Evolutionary conservation across 176 grass and related monocot species (phyloP).

Genomic region (Neostapfia colusana): DNA sequence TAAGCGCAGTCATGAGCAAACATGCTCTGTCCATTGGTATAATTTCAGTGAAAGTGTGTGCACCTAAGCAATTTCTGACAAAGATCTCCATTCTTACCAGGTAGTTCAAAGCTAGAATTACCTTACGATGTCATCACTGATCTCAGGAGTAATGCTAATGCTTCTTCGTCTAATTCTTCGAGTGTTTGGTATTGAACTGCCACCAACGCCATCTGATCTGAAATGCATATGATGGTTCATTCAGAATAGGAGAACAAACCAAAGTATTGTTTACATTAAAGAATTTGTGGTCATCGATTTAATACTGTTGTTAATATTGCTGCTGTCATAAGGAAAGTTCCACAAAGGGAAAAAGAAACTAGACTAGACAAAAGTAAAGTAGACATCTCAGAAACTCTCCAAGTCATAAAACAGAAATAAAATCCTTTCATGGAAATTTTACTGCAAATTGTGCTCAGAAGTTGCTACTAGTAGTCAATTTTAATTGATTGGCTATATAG

Average conservation of each 20-base stretch:
- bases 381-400: background rate
- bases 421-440: background rate
- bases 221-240: conserved; percentile 32
- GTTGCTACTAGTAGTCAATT: background rate
- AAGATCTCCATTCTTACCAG: conserved; percentile 13
- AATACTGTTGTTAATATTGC: background rate
- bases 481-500: background rate
- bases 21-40: background rate
- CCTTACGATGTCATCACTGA: conserved; percentile 98
- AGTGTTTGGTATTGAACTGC: conserved; percentile 58
- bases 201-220: conserved; percentile 82
- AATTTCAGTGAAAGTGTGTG: conserved; percentile 30
- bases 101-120: conserved; percentile 47
- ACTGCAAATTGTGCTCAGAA: background rate
- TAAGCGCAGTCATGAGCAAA: conserved; percentile 15
- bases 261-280: conserved; percentile 28
- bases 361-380: conserved; percentile 12
- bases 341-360: background rate
- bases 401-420: conserved; percentile 21
- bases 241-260: conserved; percentile 22
- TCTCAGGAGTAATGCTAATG: conserved; percentile 98
- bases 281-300: background rate
- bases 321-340: background rate
- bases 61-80: conserved; percentile 15
- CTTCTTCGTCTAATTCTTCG: conserved; percentile 92